Base-by-base conservation (phyloP, 805 yeast species). In the Yarrowia sp. region DNA sequence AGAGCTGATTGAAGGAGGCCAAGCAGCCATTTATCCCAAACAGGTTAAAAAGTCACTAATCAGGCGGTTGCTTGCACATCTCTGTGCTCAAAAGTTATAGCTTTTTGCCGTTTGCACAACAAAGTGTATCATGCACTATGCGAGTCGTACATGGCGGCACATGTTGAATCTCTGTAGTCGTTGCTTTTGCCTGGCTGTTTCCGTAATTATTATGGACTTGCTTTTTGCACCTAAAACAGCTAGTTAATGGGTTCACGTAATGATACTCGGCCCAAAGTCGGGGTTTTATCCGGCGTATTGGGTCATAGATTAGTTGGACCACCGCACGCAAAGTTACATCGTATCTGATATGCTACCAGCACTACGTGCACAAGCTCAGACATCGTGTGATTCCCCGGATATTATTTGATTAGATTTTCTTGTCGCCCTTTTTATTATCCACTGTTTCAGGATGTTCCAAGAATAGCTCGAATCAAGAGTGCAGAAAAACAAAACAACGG, bases 201-300 rank as follows among this genome's bases (percentile, higher is more conserved):
- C 55, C 31, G 32, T 22, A 22, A 35, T 15, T 17, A 35, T 35
- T 9, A 5, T 8, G 8, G 33, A 22, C 6, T 48, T 48, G 17
- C 55, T 48, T 48, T 48, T 47, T 47, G 15, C 41, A 35, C 53
- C 53, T 48, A 48, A 48, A 47, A 48, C 41, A 33, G 55, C 28
- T 31, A 35, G 17, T 15, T 47, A 33, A 48, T 48, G 15, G 41
- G 18, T 35, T 22, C 28, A 22, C 28, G 28, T 22, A 22, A 22
- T 22, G 28, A 22, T 22, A 22, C 28, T 22, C 28, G 28, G 28
- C 28, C 5, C 28, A 22, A 22, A 22, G 28, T 22, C 28, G 28
- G 28, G 28, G 3, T 22, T 22, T 22, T 22, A 22, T 22, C 28
- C 28, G 5, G 28, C 28, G 28, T 22, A 22, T 22, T 22, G 5